Evolutionary conservation across 2,329 filamentous ascomycete species (phyloP).

Genomic region (Verticillium nonalfalfae): DNA sequence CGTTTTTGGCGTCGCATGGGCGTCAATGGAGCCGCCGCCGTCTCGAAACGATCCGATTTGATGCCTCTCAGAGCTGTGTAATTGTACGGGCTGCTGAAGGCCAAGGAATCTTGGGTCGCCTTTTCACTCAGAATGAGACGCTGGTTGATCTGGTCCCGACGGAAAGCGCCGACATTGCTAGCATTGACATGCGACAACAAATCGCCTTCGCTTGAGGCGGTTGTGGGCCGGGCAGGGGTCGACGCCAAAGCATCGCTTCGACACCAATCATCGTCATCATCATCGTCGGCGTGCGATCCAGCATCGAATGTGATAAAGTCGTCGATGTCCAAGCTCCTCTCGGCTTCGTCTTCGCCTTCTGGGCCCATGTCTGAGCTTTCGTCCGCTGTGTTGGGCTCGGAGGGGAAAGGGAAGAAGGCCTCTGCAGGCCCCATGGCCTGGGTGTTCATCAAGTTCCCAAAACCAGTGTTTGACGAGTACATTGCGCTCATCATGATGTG

Average conservation of each 20-base stretch:
- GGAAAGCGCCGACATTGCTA: conserved; percentile 72
- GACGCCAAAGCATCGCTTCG: conserved; percentile 42
- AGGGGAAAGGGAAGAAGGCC: conserved; percentile 66
- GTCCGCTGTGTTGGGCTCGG: conserved; percentile 39
- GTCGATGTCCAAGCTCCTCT: conserved; percentile 58
- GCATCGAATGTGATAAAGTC: conserved; percentile 68
- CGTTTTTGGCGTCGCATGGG: conserved; percentile 56
- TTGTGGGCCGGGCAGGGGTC: conserved; percentile 44
- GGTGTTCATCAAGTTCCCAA: conserved; percentile 51
- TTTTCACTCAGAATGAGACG: conserved; percentile 54
- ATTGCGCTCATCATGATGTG: conserved; percentile 77
- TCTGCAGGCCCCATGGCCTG: conserved; percentile 68
- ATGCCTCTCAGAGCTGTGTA: conserved; percentile 56
- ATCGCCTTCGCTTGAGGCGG: conserved; percentile 39
- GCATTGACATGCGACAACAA: conserved; percentile 54
- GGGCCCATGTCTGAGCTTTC: conserved; percentile 42
- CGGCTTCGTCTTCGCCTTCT: conserved; percentile 57
- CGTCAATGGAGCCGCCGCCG: conserved; percentile 62
- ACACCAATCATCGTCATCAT: conserved; percentile 41
- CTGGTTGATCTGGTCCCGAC: conserved; percentile 58
- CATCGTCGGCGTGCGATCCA: conserved; percentile 54
- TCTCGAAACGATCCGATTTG: conserved; percentile 59
- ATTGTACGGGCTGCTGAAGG: conserved; percentile 54
- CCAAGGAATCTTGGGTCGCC: conserved; percentile 55
- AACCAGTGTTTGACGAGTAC: conserved; percentile 44